Conservation (phyloP, 176 grass and related monocot genomes). For the Pontederia paniculata region DNA sequence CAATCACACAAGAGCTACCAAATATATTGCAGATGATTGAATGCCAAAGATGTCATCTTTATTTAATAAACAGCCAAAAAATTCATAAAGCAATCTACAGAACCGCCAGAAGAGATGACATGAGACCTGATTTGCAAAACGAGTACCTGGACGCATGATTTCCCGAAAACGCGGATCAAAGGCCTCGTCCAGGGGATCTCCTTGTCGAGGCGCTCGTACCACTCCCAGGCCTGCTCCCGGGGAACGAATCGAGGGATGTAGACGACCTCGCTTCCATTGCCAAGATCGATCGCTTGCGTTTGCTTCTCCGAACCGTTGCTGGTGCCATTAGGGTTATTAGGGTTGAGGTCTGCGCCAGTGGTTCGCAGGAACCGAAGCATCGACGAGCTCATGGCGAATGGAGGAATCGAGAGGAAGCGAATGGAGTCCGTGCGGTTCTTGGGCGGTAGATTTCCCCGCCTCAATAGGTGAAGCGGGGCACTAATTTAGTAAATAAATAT, state of each 20-base stretch:
- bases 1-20: neutral
- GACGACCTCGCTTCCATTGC: conserved; percentile 60
- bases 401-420: neutral
- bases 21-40: neutral
- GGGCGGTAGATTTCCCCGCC: too few species aligned
- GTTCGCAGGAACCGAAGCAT: neutral
- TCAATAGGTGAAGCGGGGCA: too few species aligned
- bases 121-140: neutral
- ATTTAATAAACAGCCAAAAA: neutral
- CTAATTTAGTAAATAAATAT: too few species aligned
- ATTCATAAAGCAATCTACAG: neutral
- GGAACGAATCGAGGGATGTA: conserved; percentile 48
- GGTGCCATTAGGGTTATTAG: neutral
- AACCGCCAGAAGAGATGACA: too few species aligned
- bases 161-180: conserved; percentile 58
- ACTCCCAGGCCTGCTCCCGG: conserved; percentile 51
- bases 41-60: neutral
- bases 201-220: conserved; percentile 62
- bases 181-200: conserved; percentile 58
- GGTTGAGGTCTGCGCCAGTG: neutral
- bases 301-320: conserved; percentile 7
- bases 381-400: conserved; percentile 48
- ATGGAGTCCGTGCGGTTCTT: too few species aligned
- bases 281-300: conserved; percentile 38
- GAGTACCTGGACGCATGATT: conserved; percentile 36